Evolutionary conservation across 2,329 filamentous ascomycete genomes (phyloP).

Genomic region (Botrytis cinerea): DNA sequence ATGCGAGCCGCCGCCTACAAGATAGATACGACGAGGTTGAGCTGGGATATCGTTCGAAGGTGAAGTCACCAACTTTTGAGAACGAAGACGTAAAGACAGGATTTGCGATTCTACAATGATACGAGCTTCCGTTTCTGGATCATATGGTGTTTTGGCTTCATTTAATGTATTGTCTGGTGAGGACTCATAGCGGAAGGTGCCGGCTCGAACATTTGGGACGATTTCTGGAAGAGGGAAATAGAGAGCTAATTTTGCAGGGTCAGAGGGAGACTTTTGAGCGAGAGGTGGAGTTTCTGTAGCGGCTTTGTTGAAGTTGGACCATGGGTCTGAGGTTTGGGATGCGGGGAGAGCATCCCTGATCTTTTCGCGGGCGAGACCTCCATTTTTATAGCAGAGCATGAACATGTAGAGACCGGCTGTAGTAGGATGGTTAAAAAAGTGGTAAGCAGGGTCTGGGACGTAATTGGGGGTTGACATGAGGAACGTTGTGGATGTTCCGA

Average conservation of each 20-base stretch:
- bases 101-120: constrained; percentile 94
- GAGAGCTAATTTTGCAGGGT: constrained; percentile 81
- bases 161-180: constrained; percentile 55
- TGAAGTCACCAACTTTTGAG: constrained; percentile 69
- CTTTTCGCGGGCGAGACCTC: constrained; percentile 86
- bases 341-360: constrained; percentile 78
- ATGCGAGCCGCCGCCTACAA: constrained; percentile 87
- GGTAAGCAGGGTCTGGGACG: constrained; percentile 84
- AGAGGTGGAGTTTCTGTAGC: constrained; percentile 70
- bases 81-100: constrained; percentile 84
- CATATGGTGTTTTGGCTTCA: constrained; percentile 48
- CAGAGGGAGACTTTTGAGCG: constrained; percentile 55
- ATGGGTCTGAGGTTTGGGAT: constrained; percentile 56
- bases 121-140: constrained; percentile 74
- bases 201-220: constrained; percentile 83
- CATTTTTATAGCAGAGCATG: constrained; percentile 99
- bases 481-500: constrained; percentile 95
- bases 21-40: constrained; percentile 86
- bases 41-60: constrained; percentile 63
- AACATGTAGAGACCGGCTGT: constrained; percentile 96
- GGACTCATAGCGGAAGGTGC: constrained; percentile 80
- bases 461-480: constrained; percentile 95
- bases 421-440: constrained; percentile 98
- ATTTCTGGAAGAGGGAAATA: constrained; percentile 96
- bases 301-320: constrained; percentile 78